Evolutionary conservation across 2,329 filamentous ascomycete genomes (phyloP).

Genomic region (Xylaria sp.): DNA sequence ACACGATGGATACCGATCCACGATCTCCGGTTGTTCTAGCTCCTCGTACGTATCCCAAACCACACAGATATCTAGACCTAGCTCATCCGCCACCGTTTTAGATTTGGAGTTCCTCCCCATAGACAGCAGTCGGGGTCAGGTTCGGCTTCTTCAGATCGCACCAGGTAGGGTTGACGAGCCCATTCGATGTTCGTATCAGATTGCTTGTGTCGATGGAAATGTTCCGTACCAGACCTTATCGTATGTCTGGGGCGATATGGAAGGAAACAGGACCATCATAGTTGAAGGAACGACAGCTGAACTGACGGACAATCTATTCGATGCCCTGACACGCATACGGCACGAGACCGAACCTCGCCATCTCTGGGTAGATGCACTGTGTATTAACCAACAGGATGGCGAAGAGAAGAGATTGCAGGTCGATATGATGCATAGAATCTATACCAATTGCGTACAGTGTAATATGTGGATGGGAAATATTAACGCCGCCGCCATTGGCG

Average conservation of each 20-base stretch:
- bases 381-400: conserved; percentile 44
- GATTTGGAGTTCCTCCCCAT: conserved; percentile 28
- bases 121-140: conserved; percentile 27
- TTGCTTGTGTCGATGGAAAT: conserved; percentile 16
- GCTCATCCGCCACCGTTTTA: not conserved
- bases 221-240: conserved; percentile 33
- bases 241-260: conserved; percentile 34
- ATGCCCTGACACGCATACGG: conserved; percentile 22
- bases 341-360: conserved; percentile 15
- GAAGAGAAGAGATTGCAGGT: conserved; percentile 43
- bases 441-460: conserved; percentile 30
- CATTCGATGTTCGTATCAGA: conserved; percentile 26
- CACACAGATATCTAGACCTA: not conserved
- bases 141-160: conserved; percentile 33
- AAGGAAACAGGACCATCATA: conserved; percentile 5
- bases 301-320: conserved; percentile 34
- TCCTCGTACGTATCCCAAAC: conserved; percentile 22
- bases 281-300: conserved; percentile 25
- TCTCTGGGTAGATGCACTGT: conserved; percentile 44
- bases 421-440: conserved; percentile 43
- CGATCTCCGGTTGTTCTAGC: conserved; percentile 27
- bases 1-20: conserved; percentile 20
- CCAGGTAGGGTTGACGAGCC: conserved; percentile 23
- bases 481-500: conserved; percentile 5
- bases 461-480: conserved; percentile 33